Base-by-base conservation (phyloP, 1,139 yeast genomes). In the Taphrina flavorubra region DNA sequence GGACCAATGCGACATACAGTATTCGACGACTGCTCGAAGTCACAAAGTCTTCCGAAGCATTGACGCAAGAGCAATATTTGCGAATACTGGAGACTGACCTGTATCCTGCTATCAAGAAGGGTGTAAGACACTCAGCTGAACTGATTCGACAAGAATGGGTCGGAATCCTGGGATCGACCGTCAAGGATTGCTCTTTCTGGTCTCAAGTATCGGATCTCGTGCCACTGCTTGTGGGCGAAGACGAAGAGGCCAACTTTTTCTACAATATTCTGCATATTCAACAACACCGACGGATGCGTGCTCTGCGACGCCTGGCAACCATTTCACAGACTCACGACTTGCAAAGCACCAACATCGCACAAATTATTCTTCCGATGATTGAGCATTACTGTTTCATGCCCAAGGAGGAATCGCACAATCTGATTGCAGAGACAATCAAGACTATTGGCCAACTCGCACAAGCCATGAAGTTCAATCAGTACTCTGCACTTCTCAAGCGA, bases 231-330 rank as follows among this genome's bases (percentile, higher is more conserved):
- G 84, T 81, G 73, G 83, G 83, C 62, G 87, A 87, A 55, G 96
- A 91, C 74, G 96, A 88, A 60, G 97, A 91, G 74, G 89, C 92
- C 0, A 87, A 90, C 76, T 92, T 94, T 76, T 94, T 94, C 80
- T 80, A 82, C 70, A 92, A 92, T 75, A 82, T 95, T 56, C 84
- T 84, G 71, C 97, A 94, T 76, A 87, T 94, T 65, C 99, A 95
- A 79, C 76, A 88, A 31, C 92, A 89, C 75, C 86, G 96, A 78
- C 88, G 97, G 74, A 92, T 89, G 76, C 84, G 91, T 74, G 96
- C 97, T 0, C 82, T 94, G 36, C 83, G 86, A 73, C 83, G 90
- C 70, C 79, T 91, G 44, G 81, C 82, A 37, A 81, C 81, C 8
- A 72, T 80, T 58, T 80, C 82, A 0, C 64, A 72, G 14, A 73